These are phyloP conservation scores for Aurinia saxatilis DNA, from an alignment of 345 rosid genomes.

Conservation along the genomic window DNA sequence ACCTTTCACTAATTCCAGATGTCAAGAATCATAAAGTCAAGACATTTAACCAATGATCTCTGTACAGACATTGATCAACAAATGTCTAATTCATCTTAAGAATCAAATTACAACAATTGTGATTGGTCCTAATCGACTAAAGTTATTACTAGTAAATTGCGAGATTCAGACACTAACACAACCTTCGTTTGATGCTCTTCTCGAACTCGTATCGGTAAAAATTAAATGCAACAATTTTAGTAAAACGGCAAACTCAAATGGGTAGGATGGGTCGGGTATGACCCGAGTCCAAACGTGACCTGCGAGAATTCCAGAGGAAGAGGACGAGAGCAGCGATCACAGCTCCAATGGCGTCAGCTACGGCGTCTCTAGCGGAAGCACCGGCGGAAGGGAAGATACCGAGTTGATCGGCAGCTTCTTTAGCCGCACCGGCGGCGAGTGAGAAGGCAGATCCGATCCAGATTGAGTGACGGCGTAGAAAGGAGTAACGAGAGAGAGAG, in stretches of 20 bases:
- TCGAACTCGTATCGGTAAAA: background rate
- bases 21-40: no score
- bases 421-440: slow-evolving; percentile 80
- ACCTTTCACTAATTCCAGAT: no score
- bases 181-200: no score
- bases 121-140: no score
- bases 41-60: no score
- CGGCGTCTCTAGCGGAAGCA: slow-evolving; percentile 73
- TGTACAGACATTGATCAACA: no score
- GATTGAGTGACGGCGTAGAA: slow-evolving; percentile 53
- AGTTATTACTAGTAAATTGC: no score
- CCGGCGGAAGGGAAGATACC: slow-evolving; percentile 81
- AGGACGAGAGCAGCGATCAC: slow-evolving; percentile 47
- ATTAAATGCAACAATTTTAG: background rate
- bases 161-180: no score
- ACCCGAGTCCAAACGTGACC: slow-evolving; percentile 18
- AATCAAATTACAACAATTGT: no score
- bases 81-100: no score
- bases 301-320: slow-evolving; percentile 24
- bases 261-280: slow-evolving; percentile 44
- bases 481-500: slow-evolving; percentile 41
- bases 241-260: slow-evolving; percentile 30
- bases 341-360: slow-evolving; percentile 67
- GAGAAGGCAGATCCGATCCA: slow-evolving; percentile 63
- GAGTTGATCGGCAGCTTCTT: slow-evolving; percentile 83